Conservation (phyloP, 2,329 filamentous ascomycete genomes). For the Verticillium isaacii region DNA sequence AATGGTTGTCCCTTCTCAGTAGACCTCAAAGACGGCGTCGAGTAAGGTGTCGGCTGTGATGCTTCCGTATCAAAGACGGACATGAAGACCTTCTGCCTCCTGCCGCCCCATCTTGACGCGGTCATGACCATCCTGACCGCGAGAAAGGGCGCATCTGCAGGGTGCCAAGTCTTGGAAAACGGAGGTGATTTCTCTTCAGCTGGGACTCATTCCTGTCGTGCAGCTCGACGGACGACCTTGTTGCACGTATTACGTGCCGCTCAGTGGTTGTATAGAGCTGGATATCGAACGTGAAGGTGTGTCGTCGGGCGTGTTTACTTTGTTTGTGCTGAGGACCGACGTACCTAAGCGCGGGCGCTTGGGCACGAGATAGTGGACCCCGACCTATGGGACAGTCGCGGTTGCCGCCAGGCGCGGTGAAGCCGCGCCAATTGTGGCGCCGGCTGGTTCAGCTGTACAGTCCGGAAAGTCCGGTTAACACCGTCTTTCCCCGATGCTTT, state of each 20-base stretch:
- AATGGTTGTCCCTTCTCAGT: constrained; percentile 40
- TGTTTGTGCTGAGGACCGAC: constrained; percentile 1
- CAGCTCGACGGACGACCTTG: background rate
- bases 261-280: background rate
- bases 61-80: constrained; percentile 52
- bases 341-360: constrained; percentile 10
- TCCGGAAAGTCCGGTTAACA: background rate
- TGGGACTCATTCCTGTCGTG: background rate
- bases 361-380: background rate
- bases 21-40: constrained; percentile 31
- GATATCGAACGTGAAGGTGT: constrained; percentile 1
- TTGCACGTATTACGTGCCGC: background rate
- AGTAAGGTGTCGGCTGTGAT: constrained; percentile 42
- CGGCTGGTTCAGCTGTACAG: background rate
- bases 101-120: constrained; percentile 9
- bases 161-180: constrained; percentile 1
- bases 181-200: background rate
- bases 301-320: constrained; percentile 11
- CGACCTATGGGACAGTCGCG: constrained; percentile 10
- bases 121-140: constrained; percentile 4
- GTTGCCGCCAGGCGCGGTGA: constrained; percentile 2
- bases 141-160: background rate
- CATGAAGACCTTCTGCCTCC: constrained; percentile 43
- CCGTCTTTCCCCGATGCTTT: background rate
- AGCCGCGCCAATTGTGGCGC: background rate